Percentiles rank a stretch among this genome's conserved stretches.
Evolutionary conservation across 73 alveolate species (phyloP).

Genomic region (Paramecium caudatum): DNA sequence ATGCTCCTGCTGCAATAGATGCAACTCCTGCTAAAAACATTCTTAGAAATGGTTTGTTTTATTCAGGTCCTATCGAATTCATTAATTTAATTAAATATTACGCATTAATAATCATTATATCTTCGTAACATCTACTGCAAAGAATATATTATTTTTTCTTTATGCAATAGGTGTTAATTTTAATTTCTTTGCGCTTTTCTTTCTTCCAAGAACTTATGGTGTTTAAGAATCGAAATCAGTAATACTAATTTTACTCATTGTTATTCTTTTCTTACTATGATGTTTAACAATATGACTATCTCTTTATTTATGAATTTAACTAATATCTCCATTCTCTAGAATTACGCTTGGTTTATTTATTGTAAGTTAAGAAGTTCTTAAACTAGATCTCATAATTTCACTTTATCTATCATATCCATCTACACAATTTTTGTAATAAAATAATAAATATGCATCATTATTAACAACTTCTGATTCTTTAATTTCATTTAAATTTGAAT

Average conservation of each 20-base stretch:
- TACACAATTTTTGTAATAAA: constrained; percentile 84
- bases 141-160: neutral
- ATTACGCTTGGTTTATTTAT: neutral
- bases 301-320: neutral
- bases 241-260: neutral
- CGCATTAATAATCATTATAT: constrained; percentile 41
- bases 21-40: constrained; percentile 84
- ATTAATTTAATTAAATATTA: constrained; percentile 12
- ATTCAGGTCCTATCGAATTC: constrained; percentile 48
- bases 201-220: constrained; percentile 6
- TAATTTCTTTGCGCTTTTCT: neutral
- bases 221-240: neutral
- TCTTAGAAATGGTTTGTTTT: constrained; percentile 52
- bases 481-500: constrained; percentile 72
- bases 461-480: constrained; percentile 72
- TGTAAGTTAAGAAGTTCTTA: neutral
- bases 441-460: constrained; percentile 82
- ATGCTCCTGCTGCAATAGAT: constrained; percentile 81
- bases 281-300: too few species aligned
- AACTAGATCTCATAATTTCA: constrained; percentile 54
- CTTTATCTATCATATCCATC: constrained; percentile 86
- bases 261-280: neutral
- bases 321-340: neutral
- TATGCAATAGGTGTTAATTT: constrained; percentile 1
- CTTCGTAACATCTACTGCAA: constrained; percentile 6